A percentile compares a stretch with the other conserved stretches of the same genome.
These are phyloP conservation scores for Solanum tacnaense DNA, from an alignment of 257 asterid species.

Conservation along the genomic window DNA sequence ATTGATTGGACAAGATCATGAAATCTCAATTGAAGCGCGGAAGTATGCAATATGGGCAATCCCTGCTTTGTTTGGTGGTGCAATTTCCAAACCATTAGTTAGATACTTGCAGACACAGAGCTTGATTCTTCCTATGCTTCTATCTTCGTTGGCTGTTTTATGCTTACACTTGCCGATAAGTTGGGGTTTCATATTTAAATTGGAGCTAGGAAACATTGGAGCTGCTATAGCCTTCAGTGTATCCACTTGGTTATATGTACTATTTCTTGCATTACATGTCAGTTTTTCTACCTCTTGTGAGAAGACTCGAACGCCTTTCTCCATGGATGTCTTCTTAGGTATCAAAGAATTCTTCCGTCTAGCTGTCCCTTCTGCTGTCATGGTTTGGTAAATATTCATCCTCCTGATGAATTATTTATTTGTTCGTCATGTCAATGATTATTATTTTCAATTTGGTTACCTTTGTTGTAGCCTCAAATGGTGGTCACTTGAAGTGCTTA, in stretches of 20 bases:
- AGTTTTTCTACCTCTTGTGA: conserved; percentile 30
- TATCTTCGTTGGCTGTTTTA: conserved; percentile 27
- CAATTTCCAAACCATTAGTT: conserved; percentile 38
- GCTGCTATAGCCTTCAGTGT: conserved; percentile 40
- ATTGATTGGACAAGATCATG: conserved; percentile 38
- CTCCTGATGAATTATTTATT: neutral
- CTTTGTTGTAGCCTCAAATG: conserved; percentile 42
- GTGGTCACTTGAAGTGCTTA: conserved; percentile 59
- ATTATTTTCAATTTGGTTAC: neutral
- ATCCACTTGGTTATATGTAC: conserved; percentile 46
- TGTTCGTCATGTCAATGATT: neutral
- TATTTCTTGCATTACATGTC: conserved; percentile 31
- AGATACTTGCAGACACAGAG: conserved; percentile 56
- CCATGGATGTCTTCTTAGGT: conserved; percentile 29
- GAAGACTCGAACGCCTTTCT: conserved; percentile 21
- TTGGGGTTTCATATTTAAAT: conserved; percentile 40
- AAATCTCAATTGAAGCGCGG: conserved; percentile 31
- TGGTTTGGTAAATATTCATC: conserved; percentile 45
- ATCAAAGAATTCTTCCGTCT: conserved; percentile 34
- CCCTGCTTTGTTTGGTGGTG: conserved; percentile 43
- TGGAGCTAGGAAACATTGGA: conserved; percentile 26
- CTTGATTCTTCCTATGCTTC: conserved; percentile 38
- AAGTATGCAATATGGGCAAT: conserved; percentile 27
- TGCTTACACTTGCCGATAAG: conserved; percentile 38
- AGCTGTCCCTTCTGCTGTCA: conserved; percentile 54